A percentile compares a stretch with the other conserved stretches of the same genome.
Conservation (phyloP, 805 yeast genomes). For the Hanseniaspora taiwanica region DNA sequence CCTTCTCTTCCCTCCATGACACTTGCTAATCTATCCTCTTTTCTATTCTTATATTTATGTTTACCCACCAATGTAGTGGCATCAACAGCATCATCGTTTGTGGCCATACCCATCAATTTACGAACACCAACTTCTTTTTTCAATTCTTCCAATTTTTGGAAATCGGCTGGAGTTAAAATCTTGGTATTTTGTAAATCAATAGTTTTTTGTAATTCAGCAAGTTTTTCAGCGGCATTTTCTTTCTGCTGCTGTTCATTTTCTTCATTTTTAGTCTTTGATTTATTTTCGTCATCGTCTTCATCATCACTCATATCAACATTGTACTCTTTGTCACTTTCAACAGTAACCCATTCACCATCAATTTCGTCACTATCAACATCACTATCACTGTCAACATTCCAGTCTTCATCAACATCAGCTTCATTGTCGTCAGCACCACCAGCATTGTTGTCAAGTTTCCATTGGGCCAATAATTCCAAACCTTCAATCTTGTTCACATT, state of each 20-base stretch:
- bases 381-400: slow-evolving; percentile 42
- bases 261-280: slow-evolving; percentile 1
- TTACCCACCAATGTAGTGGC: slow-evolving; percentile 66
- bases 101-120: slow-evolving; percentile 50
- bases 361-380: slow-evolving; percentile 47
- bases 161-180: slow-evolving; percentile 94
- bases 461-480: slow-evolving; percentile 74
- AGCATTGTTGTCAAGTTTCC: slow-evolving; percentile 43
- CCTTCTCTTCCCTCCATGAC: slow-evolving; percentile 89
- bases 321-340: slow-evolving; percentile 20
- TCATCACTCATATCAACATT: slow-evolving; percentile 40
- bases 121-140: slow-evolving; percentile 76
- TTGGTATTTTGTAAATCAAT: slow-evolving; percentile 47
- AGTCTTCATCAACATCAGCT: slow-evolving; percentile 45
- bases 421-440: slow-evolving; percentile 43
- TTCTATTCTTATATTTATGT: slow-evolving; percentile 65
- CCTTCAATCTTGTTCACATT: slow-evolving; percentile 75
- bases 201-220: slow-evolving; percentile 24
- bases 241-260: slow-evolving; percentile 9
- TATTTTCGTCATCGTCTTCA: slow-evolving; percentile 22
- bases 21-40: slow-evolving; percentile 81
- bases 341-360: slow-evolving; percentile 26
- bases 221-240: slow-evolving; percentile 13
- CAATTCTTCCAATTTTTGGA: slow-evolving; percentile 86
- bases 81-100: slow-evolving; percentile 78